Conservation (phyloP, 441 rosid genomes). For the Euphorbia corollata region DNA sequence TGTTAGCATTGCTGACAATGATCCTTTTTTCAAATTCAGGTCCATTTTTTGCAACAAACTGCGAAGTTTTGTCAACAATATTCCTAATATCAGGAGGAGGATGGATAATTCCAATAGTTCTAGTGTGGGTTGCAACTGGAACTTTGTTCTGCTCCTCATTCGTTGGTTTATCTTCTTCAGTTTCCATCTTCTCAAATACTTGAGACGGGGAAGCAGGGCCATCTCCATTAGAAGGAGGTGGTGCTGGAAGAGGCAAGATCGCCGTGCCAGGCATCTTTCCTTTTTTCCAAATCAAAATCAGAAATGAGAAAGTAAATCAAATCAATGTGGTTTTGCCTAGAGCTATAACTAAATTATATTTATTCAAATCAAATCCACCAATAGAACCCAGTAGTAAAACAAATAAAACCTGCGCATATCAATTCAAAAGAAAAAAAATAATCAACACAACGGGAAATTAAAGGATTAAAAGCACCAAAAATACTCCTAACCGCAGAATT, state of each 20-base stretch:
- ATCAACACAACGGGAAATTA: not conserved
- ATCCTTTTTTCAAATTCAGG: slow-evolving; percentile 81
- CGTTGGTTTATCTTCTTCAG: slow-evolving; percentile 31
- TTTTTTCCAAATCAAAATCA: not conserved
- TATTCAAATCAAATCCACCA: not conserved
- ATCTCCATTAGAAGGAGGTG: slow-evolving; percentile 65
- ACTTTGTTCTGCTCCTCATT: slow-evolving; percentile 43
- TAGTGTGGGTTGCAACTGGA: slow-evolving; percentile 77
- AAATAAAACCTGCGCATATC: not conserved
- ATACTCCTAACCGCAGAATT: not conserved
- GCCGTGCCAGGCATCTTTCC: slow-evolving; percentile 43
- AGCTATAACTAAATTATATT: not conserved
- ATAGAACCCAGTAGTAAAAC: not conserved
- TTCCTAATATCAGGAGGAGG: slow-evolving; percentile 86
- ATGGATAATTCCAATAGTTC: slow-evolving; percentile 80
- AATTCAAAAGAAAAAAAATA: not conserved
- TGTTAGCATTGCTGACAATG: slow-evolving; percentile 58
- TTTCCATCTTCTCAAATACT: slow-evolving; percentile 32
- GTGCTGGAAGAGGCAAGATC: slow-evolving; percentile 79
- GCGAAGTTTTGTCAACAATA: slow-evolving; percentile 82
- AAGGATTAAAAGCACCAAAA: not conserved
- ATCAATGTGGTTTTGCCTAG: not conserved
- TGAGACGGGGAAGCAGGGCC: slow-evolving; percentile 66
- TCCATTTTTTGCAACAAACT: slow-evolving; percentile 80
- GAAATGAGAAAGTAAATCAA: not conserved